These are phyloP conservation scores for Mikania micrantha DNA, from an alignment of 129 eudicot species.

Conservation along the genomic window DNA sequence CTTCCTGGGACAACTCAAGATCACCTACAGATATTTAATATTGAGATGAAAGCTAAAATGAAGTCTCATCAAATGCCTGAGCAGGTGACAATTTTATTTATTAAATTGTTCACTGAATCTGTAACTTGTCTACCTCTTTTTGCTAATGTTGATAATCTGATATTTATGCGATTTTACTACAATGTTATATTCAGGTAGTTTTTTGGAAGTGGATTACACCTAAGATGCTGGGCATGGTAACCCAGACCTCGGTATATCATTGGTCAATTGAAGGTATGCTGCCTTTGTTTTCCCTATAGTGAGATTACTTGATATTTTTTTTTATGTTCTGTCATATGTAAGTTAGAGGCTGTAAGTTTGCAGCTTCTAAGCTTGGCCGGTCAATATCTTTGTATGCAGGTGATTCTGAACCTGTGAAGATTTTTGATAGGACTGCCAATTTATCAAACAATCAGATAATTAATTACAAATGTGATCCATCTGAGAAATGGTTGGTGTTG, in stretches of 20 bases:
- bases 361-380: not conserved
- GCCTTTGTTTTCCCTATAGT: not conserved
- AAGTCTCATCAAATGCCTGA: constrained; percentile 99
- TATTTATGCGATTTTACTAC: not conserved
- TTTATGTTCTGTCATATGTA: constrained; percentile 7
- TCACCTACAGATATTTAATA: constrained; percentile 91
- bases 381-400: constrained; percentile 41
- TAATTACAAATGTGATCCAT: constrained; percentile 86
- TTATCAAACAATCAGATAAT: constrained; percentile 88
- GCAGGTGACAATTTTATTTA: constrained; percentile 50
- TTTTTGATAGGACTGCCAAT: constrained; percentile 97
- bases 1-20: constrained; percentile 97
- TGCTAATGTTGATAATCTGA: not conserved
- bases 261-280: constrained; percentile 92
- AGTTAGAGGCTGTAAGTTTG: not conserved
- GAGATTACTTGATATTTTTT: not conserved
- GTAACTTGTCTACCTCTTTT: not conserved
- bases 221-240: constrained; percentile 91
- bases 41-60: constrained; percentile 84
- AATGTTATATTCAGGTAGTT: constrained; percentile 52
- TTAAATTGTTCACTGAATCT: not conserved
- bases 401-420: constrained; percentile 87
- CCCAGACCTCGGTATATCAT: constrained; percentile 92
- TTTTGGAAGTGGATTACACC: constrained; percentile 99
- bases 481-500: constrained; percentile 97